These are phyloP conservation scores for Biscogniauxia sp. DNA, from an alignment of 2,329 filamentous ascomycete genomes.

Conservation along the genomic window DNA sequence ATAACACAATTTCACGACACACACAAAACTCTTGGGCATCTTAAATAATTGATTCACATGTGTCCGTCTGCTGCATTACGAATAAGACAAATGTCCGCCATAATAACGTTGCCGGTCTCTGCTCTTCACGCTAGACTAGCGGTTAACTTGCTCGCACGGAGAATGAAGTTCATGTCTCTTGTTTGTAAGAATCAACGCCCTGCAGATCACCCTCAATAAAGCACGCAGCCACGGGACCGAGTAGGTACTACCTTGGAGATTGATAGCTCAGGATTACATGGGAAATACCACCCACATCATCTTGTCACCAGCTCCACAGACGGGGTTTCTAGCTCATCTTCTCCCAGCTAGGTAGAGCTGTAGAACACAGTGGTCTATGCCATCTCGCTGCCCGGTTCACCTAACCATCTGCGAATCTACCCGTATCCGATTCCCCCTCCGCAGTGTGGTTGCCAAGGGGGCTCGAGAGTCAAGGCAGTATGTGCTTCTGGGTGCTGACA, in stretches of 20 bases:
- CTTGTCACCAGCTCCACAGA: not conserved
- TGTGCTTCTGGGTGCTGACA: slow-evolving; percentile 21
- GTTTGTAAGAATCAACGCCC: slow-evolving; percentile 18
- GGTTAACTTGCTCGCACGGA: slow-evolving; percentile 11
- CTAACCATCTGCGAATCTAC: not conserved
- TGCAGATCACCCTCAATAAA: slow-evolving; percentile 13
- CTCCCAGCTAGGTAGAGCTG: not conserved
- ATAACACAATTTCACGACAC: slow-evolving; percentile 11
- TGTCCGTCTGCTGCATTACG: slow-evolving; percentile 17
- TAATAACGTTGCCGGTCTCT: slow-evolving; percentile 13
- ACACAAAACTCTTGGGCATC: not conserved
- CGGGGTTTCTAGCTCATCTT: not conserved
- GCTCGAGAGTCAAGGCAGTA: not conserved
- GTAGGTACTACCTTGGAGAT: not conserved
- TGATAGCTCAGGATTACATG: not conserved
- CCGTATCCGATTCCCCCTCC: not conserved
- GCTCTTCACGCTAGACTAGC: slow-evolving; percentile 14
- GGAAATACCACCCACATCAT: not conserved
- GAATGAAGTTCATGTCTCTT: slow-evolving; percentile 16
- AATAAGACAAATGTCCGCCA: slow-evolving; percentile 17
- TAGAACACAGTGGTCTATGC: not conserved
- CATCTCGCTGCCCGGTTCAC: not conserved
- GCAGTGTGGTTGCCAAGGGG: not conserved
- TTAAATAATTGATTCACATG: slow-evolving; percentile 7
- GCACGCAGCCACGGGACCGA: not conserved